phyloP scores from a whole-genome alignment of 1,284 basidiomycete genomes.

The Earliella scabrosa region DNA sequence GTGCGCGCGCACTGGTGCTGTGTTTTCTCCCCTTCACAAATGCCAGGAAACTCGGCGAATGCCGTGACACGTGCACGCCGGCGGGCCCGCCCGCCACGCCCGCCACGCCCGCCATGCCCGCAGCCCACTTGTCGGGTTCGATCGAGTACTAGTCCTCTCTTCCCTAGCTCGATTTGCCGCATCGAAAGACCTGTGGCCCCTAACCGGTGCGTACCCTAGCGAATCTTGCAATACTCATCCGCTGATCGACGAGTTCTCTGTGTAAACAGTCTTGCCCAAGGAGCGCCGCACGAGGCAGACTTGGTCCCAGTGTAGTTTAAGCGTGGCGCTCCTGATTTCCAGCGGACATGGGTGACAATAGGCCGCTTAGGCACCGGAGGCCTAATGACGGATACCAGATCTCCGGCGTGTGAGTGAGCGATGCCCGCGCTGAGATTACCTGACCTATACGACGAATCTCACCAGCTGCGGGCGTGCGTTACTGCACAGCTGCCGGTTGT shows the following conservation, averaged over 20 bases:
- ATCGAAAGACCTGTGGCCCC: background rate
- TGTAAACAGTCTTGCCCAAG: background rate
- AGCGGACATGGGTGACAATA: background rate
- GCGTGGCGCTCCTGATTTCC: background rate
- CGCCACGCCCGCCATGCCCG: background rate
- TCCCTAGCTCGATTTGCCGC: background rate
- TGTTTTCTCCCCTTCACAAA: no score
- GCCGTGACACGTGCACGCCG: background rate
- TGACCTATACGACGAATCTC: background rate
- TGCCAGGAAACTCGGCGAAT: no score
- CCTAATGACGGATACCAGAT: background rate
- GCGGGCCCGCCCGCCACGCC: slow-evolving; percentile 4
- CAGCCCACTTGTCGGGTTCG: background rate
- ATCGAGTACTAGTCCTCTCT: background rate
- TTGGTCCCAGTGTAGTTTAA: background rate
- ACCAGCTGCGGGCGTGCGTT: background rate
- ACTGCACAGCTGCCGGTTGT: background rate
- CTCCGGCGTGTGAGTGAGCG: background rate
- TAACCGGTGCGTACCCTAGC: background rate
- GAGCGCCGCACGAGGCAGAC: no score
- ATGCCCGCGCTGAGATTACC: background rate
- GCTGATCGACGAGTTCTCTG: slow-evolving; percentile 1
- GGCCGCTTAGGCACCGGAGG: background rate
- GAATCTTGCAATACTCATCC: no score
- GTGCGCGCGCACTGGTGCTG: no score